Evolutionary conservation across 768 basidiomycete species (phyloP).

Genomic region (Russula vinacea): DNA sequence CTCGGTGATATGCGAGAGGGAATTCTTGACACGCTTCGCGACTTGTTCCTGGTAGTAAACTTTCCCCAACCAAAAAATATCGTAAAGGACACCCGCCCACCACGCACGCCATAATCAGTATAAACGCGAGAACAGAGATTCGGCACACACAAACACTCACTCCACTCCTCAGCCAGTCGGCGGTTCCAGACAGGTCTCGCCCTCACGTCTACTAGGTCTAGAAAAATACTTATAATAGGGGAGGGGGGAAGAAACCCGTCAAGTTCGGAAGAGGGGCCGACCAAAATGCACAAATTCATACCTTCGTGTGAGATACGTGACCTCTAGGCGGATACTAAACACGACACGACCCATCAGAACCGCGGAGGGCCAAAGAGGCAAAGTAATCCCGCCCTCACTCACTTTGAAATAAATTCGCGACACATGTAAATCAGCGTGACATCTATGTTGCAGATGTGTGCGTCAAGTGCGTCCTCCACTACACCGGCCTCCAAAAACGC

Average conservation of each 20-base stretch:
- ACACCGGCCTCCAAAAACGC: constrained; percentile 64
- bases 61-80: not conserved
- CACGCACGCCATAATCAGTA: not conserved
- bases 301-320: constrained; percentile 30
- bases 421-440: constrained; percentile 44
- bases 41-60: constrained; percentile 68
- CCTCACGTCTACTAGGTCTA: constrained; percentile 49
- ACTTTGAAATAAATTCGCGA: constrained; percentile 29
- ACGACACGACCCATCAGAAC: not conserved
- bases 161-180: constrained; percentile 74
- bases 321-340: constrained; percentile 28
- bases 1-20: constrained; percentile 50
- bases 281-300: constrained; percentile 1
- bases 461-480: constrained; percentile 63
- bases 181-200: constrained; percentile 58
- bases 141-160: constrained; percentile 45
- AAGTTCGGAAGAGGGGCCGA: not conserved
- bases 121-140: constrained; percentile 6
- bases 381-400: not conserved
- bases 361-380: not conserved
- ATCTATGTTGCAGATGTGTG: constrained; percentile 70
- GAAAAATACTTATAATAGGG: constrained; percentile 42
- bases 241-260: not conserved
- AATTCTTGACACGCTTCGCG: constrained; percentile 54
- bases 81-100: not conserved